phyloP scores from a whole-genome alignment of 805 yeast genomes.

The Candida koratica region DNA sequence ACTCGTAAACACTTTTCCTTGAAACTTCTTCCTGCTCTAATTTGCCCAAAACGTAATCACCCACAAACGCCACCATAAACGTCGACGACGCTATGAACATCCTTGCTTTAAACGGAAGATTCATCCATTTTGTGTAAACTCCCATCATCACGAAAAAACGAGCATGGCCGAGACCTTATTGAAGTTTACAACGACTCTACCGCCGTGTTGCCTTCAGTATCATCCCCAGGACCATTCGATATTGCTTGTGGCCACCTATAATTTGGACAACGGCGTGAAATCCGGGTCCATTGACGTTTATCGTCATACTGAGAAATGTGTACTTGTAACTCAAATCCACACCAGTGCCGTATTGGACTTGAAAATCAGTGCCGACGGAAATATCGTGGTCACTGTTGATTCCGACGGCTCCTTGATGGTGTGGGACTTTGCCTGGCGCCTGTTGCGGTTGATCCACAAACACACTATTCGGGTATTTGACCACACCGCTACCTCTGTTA shows the following conservation, averaged over 20 bases:
- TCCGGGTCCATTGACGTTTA: constrained; percentile 58
- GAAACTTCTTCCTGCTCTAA: constrained; percentile 36
- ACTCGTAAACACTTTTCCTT: constrained; percentile 25
- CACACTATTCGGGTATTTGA: constrained; percentile 10
- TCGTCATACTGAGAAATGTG: constrained; percentile 18
- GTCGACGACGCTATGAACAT: constrained; percentile 41
- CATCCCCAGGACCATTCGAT: constrained; percentile 47
- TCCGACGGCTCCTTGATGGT: constrained; percentile 71
- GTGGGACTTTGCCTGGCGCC: constrained; percentile 44
- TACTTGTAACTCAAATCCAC: constrained; percentile 19
- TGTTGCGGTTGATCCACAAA: neutral
- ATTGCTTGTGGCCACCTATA: constrained; percentile 75
- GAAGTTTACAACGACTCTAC: constrained; percentile 44
- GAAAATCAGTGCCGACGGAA: constrained; percentile 55
- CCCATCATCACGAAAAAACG: constrained; percentile 11
- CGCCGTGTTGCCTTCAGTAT: constrained; percentile 79
- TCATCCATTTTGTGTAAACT: constrained; percentile 35
- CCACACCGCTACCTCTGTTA: constrained; percentile 54
- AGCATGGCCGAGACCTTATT: neutral
- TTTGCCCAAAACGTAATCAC: constrained; percentile 36
- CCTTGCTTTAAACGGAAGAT: constrained; percentile 38
- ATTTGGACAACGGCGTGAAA: constrained; percentile 57
- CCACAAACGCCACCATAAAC: constrained; percentile 35
- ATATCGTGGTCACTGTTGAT: constrained; percentile 56
- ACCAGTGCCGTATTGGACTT: constrained; percentile 73